These are phyloP conservation scores for Torulaspora gathmanii DNA, from an alignment of 805 yeast species.

Conservation along the genomic window DNA sequence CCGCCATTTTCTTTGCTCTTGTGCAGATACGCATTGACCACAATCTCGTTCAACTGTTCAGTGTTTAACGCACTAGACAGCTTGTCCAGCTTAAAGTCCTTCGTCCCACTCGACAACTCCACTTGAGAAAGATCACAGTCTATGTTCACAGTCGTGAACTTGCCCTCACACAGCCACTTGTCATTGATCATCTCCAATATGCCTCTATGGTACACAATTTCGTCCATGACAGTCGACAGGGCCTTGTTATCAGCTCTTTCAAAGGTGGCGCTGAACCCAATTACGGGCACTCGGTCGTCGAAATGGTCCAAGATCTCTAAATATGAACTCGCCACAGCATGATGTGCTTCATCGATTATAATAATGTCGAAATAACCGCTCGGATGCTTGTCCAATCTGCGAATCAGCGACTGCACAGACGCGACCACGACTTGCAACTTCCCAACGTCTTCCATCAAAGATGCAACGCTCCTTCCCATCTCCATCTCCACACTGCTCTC, in stretches of 20 bases:
- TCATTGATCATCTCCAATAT: constrained; percentile 61
- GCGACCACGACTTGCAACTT: constrained; percentile 67
- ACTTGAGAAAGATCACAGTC: constrained; percentile 42
- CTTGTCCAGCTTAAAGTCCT: constrained; percentile 50
- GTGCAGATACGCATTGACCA: constrained; percentile 50
- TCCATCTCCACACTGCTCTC: constrained; percentile 55
- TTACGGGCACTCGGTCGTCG: constrained; percentile 42
- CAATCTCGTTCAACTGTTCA: constrained; percentile 48
- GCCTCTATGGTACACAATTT: constrained; percentile 65
- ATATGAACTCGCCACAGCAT: constrained; percentile 73
- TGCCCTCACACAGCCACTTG: constrained; percentile 66
- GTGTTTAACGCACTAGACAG: constrained; percentile 55
- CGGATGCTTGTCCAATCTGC: constrained; percentile 47
- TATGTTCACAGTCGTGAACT: constrained; percentile 54
- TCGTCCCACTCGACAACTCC: constrained; percentile 18
- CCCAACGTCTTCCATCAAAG: constrained; percentile 18
- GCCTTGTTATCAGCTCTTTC: constrained; percentile 67
- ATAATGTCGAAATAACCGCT: constrained; percentile 59
- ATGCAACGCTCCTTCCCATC: constrained; percentile 52
- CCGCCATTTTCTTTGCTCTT: constrained; percentile 36
- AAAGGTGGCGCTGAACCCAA: constrained; percentile 89
- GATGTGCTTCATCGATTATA: constrained; percentile 90
- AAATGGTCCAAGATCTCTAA: constrained; percentile 54
- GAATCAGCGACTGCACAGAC: constrained; percentile 61
- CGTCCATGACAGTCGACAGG: constrained; percentile 58